Conservation (phyloP, 1,139 yeast species). For the Candida sojae region DNA sequence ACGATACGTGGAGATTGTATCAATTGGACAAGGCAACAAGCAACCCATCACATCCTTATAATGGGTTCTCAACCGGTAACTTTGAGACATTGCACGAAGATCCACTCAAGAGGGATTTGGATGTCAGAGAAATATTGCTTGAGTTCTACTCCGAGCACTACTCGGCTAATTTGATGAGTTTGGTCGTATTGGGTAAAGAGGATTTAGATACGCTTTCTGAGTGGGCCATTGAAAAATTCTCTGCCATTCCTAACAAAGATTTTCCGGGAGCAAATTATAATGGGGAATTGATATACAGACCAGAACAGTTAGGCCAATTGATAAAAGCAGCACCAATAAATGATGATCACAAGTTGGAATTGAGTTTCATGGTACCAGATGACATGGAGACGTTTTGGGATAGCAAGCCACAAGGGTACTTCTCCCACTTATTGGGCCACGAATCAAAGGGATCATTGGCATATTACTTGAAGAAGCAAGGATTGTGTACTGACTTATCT, state of each 20-base stretch:
- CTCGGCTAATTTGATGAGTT: conserved; percentile 81
- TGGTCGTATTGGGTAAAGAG: conserved; percentile 84
- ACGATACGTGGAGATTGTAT: conserved; percentile 83
- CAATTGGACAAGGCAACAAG: conserved; percentile 79
- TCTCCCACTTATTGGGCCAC: conserved; percentile 85
- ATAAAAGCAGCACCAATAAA: conserved; percentile 79
- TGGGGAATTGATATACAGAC: conserved; percentile 31
- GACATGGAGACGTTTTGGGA: conserved; percentile 63
- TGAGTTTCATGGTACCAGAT: conserved; percentile 77
- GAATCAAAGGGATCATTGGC: conserved; percentile 84
- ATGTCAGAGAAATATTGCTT: conserved; percentile 66
- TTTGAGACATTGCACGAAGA: conserved; percentile 57
- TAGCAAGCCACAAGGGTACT: conserved; percentile 67
- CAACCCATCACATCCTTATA: conserved; percentile 71
- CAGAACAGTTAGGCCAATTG: conserved; percentile 53
- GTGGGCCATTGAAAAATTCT: conserved; percentile 73
- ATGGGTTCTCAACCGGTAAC: conserved; percentile 78
- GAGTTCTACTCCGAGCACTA: conserved; percentile 64
- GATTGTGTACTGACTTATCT: conserved; percentile 80
- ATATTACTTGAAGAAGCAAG: conserved; percentile 60
- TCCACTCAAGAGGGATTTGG: conserved; percentile 49
- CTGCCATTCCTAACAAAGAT: conserved; percentile 58
- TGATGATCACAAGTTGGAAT: conserved; percentile 67
- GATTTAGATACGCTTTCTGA: conserved; percentile 65
- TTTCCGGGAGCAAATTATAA: conserved; percentile 52